Base-by-base conservation (phyloP, 441 rosid genomes). In the Lagerstroemia fauriei region DNA sequence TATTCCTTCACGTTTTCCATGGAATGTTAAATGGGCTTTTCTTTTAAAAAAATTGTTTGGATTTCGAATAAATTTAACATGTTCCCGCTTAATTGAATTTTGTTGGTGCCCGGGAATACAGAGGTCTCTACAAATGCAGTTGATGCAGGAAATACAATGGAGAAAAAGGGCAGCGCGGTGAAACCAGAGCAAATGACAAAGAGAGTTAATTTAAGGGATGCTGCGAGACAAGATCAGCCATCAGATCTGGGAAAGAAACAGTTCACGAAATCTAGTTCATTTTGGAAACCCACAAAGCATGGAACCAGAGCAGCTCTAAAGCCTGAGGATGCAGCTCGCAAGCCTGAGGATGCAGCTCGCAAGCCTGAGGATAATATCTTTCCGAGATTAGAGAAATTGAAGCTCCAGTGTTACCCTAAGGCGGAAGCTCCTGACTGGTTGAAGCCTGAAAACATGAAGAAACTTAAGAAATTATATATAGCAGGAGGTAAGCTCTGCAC, bases 391-490 rank as follows among this genome's bases (percentile, higher is more conserved):
- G 61, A 53, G 87, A 91, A 91, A 76, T 85, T 91, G 66, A 90
- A 89, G 5, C 84, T 91, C 41, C 88, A 87, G 65, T 90, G 93
- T 81, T 90, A 83, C 83, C 91, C 92, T 12, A 53, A n/a, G 11
- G 0, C 8, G 16, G 29, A 0, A 0, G 84, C 87, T 47, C 92
- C 94, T 4, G 0, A 0, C 2, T 87, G 89, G 91, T 76, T 89
- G 75, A 5, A 13, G 29, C 89, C 91, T 0, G 22, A 27, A 25
- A 80, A 66, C 17, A 44, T 68, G 34, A 78, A 77, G 81, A 70
- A 68, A 1, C 78, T 89, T 27, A 76, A 82, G 69, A 86, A 87
- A 32, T 80, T 91, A n/a, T 89, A 86, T 73, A 85, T 90, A 5
- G 86, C 86, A 82, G 92, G 91, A 84, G 92, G 92, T 82, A 72